phyloP scores from a whole-genome alignment of 1,284 basidiomycete genomes.

The Microbotryum saponariae region DNA sequence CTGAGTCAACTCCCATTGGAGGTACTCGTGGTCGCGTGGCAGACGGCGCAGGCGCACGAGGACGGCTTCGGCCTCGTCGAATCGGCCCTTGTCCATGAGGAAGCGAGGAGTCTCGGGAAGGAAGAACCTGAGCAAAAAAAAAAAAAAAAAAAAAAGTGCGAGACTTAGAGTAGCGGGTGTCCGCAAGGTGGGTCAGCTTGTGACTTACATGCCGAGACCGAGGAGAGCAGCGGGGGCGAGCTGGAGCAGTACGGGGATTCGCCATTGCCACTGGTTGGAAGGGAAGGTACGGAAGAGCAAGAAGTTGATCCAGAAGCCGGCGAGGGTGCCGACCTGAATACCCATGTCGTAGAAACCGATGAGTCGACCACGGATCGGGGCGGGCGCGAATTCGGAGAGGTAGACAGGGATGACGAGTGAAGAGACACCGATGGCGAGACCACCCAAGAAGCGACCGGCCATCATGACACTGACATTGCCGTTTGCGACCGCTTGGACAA shows the following conservation, averaged over 20 bases:
- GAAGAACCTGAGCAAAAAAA: conserved; percentile 28
- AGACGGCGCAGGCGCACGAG: conserved; percentile 20
- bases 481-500: conserved; percentile 39
- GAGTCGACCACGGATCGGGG: conserved; percentile 48
- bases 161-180: neutral
- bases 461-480: conserved; percentile 29
- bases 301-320: conserved; percentile 47
- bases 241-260: conserved; percentile 39
- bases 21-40: conserved; percentile 34
- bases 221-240: conserved; percentile 38
- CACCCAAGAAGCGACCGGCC: conserved; percentile 56
- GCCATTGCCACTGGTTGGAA: conserved; percentile 37
- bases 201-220: neutral
- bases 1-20: conserved; percentile 24
- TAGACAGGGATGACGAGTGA: conserved; percentile 60
- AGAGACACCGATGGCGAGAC: conserved; percentile 64
- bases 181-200: neutral
- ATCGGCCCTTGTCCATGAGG: conserved; percentile 32
- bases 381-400: conserved; percentile 53
- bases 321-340: conserved; percentile 42
- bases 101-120: conserved; percentile 40
- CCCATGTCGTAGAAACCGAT: conserved; percentile 50
- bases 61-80: neutral
- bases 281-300: conserved; percentile 30
- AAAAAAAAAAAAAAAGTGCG: conserved; percentile 11